phyloP scores from a whole-genome alignment of 116 monocot species.

The Papilionanthe hybrid region DNA sequence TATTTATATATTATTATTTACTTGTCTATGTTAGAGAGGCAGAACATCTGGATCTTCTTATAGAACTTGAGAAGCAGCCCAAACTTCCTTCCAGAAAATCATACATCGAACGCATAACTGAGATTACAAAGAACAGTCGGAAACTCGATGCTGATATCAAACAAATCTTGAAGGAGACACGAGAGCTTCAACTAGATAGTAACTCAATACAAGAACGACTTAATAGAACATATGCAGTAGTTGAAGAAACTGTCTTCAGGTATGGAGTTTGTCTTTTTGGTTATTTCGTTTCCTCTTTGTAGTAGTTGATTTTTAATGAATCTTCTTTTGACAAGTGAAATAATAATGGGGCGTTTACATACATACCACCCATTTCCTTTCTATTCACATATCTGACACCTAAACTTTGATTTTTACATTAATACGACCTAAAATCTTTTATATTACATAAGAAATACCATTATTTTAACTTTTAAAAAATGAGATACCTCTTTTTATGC shows the following conservation, averaged over 20 bases:
- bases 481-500: too few species aligned
- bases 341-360: neutral
- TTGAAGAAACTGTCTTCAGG: constrained; percentile 47
- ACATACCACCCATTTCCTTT: too few species aligned
- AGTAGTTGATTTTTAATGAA: neutral
- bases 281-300: neutral
- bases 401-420: too few species aligned
- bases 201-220: constrained; percentile 42
- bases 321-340: neutral
- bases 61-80: constrained; percentile 27
- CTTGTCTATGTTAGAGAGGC: constrained; percentile 21
- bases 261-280: constrained; percentile 8
- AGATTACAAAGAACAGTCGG: constrained; percentile 43
- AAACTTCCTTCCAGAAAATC: constrained; percentile 40
- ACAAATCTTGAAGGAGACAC: constrained; percentile 31
- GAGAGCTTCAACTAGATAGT: constrained; percentile 44
- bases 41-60: constrained; percentile 27
- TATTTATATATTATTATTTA: neutral
- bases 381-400: too few species aligned
- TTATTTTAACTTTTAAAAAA: too few species aligned
- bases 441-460: too few species aligned
- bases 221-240: constrained; percentile 39
- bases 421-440: too few species aligned
- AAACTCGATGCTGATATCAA: constrained; percentile 44
- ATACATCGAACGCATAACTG: constrained; percentile 37